Base-by-base conservation (phyloP, 2,329 filamentous ascomycete genomes). In the Beauveria sp. region DNA sequence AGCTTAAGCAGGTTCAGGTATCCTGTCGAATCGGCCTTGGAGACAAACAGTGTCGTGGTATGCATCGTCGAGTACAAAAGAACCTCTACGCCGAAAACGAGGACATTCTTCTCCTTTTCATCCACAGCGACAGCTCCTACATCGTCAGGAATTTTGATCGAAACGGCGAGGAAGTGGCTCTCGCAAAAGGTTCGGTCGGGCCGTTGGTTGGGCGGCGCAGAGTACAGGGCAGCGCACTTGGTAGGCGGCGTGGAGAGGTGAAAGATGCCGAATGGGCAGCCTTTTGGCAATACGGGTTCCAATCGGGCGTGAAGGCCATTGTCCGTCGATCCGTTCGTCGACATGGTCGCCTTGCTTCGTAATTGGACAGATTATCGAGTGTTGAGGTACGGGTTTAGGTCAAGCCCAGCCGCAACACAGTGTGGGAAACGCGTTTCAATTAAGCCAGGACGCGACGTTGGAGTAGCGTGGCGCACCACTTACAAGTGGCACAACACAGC, bases 1-100 rank as follows among this genome's bases (percentile, higher is more conserved):
- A 90, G 77, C 20, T 83, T 77, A 42, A 93, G 77, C 2, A 88
- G 79, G 66, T 86, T 79, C 10, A 97, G 77, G 71, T 91, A 96
- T 26, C 96, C 95, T 0, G 93, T 97, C 10, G 95, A 97, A 76
- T 99, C 95, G 54, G 95, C 95, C 75, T 99, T 99, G 65, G 93
- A 93, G 26, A 99, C 88, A 72, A 99, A 99, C 59, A 98, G 82
- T 4, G 90, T 97, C 1, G 89, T 96, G 26, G 91, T 83, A 67
- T 84, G 83, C 51, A 84, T 83, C 0, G 93, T 96, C 0, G 86
- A 89, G 75, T 96, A 99, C 63, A 99, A 83, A 67, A 95, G 81
- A 57, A 97, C 81, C 72, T 99, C 95, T 65, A 99, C 82, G 18
- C 89, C 93, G 62, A 96, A 87, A 9, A 93, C 81, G 7, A 97